Evolutionary conservation across 2,329 filamentous ascomycete genomes (phyloP).

Genomic region (Emmonsiellopsis sp.): DNA sequence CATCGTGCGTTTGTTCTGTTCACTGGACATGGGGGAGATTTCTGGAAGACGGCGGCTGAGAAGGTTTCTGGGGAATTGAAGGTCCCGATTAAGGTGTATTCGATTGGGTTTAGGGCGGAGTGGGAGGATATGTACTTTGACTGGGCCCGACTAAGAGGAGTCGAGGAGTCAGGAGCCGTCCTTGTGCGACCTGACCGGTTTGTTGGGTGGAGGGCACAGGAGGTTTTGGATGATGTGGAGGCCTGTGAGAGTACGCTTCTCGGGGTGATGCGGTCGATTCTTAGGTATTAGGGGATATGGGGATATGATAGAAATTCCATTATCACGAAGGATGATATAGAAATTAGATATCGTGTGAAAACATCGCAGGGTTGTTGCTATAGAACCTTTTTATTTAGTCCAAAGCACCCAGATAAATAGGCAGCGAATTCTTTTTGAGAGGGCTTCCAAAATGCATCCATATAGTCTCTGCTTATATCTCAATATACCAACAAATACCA

Average conservation of each 20-base stretch:
- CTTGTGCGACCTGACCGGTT: conserved; percentile 52
- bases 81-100: conserved; percentile 41
- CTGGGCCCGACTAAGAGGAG: conserved; percentile 46
- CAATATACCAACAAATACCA: too few species aligned
- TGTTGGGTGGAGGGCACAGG: conserved; percentile 43
- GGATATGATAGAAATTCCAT: too few species aligned
- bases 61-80: conserved; percentile 24
- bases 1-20: not conserved
- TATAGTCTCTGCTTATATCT: too few species aligned
- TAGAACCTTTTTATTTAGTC: too few species aligned
- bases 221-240: conserved; percentile 13
- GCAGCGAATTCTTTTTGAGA: too few species aligned
- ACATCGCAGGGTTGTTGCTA: too few species aligned
- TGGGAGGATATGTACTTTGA: conserved; percentile 56
- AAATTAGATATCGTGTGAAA: not conserved
- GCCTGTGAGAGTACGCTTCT: conserved; percentile 15
- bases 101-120: conserved; percentile 50
- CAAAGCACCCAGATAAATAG: too few species aligned
- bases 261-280: conserved; percentile 16
- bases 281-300: conserved; percentile 2
- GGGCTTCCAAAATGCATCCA: too few species aligned
- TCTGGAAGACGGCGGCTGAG: not conserved
- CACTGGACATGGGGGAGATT: not conserved
- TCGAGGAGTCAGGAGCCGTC: conserved; percentile 51
- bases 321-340: too few species aligned